Evolutionary conservation across 2,329 filamentous ascomycete genomes (phyloP).

Genomic region (Sporothrix globosa): DNA sequence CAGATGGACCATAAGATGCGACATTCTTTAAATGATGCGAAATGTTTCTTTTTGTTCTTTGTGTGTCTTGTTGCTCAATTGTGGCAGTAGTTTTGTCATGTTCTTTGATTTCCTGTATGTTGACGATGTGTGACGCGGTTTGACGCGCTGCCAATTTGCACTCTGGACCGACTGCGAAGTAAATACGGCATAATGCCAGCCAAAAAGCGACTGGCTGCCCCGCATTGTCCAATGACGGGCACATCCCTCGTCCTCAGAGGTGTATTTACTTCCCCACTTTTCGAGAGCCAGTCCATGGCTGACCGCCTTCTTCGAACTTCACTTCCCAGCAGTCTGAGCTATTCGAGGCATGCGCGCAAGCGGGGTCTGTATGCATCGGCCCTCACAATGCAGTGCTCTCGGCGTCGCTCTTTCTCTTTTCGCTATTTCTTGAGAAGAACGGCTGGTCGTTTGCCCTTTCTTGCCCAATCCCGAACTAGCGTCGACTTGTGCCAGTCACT

Average conservation of each 20-base stretch:
- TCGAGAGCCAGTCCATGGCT: neutral
- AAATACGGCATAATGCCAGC: constrained; percentile 7
- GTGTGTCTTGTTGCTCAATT: neutral
- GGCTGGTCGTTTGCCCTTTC: neutral
- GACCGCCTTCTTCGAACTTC: constrained; percentile 19
- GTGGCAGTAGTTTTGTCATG: neutral
- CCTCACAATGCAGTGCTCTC: neutral
- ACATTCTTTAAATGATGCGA: constrained; percentile 54
- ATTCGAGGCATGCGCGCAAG: constrained; percentile 18
- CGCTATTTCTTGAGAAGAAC: neutral
- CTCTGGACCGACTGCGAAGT: neutral
- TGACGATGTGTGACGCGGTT: constrained; percentile 21
- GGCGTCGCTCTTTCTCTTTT: constrained; percentile 10
- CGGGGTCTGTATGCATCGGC: constrained; percentile 4
- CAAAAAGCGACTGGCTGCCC: constrained; percentile 15
- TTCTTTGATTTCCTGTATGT: neutral
- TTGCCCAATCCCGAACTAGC: constrained; percentile 22
- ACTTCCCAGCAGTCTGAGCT: constrained; percentile 7
- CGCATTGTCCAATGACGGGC: constrained; percentile 29
- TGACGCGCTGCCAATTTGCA: constrained; percentile 16
- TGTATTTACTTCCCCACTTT: constrained; percentile 20
- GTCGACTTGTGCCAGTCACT: constrained; percentile 25
- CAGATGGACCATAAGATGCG: constrained; percentile 69
- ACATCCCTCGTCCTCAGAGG: neutral
- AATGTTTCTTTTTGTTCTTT: neutral